Conservation (phyloP, 805 yeast genomes). For the Saccharomycopsis sp. region DNA sequence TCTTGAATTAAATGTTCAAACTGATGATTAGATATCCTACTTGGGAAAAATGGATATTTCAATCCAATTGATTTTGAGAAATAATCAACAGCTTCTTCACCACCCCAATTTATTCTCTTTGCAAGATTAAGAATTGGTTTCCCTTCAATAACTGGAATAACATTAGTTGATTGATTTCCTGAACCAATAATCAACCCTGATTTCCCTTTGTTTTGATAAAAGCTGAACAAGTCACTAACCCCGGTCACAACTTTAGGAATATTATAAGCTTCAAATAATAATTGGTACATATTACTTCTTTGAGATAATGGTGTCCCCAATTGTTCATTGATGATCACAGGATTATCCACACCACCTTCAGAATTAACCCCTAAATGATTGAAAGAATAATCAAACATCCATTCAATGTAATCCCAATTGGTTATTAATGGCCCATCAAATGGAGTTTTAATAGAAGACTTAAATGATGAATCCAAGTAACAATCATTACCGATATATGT, state of each 20-base stretch:
- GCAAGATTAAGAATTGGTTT: conserved; percentile 57
- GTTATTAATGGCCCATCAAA: conserved; percentile 82
- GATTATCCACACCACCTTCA: conserved; percentile 56
- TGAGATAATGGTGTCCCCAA: conserved; percentile 66
- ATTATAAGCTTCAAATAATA: conserved; percentile 76
- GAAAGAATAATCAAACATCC: conserved; percentile 75
- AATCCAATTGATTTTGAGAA: conserved; percentile 57
- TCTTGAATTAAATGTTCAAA: conserved; percentile 63
- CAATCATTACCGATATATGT: conserved; percentile 82
- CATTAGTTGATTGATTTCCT: conserved; percentile 75
- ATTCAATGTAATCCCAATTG: conserved; percentile 89
- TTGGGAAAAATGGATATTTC: conserved; percentile 90
- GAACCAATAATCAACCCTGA: conserved; percentile 75
- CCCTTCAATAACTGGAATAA: conserved; percentile 77
- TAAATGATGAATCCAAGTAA: conserved; percentile 59
- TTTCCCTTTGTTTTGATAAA: conserved; percentile 49
- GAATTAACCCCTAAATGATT: conserved; percentile 62
- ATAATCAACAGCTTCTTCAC: conserved; percentile 60
- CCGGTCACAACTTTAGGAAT: conserved; percentile 76
- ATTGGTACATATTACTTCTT: conserved; percentile 67
- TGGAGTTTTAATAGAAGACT: conserved; percentile 67
- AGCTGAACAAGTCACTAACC: conserved; percentile 75
- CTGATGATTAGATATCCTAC: conserved; percentile 57
- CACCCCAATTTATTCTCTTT: conserved; percentile 90
- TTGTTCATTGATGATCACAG: conserved; percentile 74